Conservation (phyloP, 805 yeast species). For the Ogataea trehaloabstinens region DNA sequence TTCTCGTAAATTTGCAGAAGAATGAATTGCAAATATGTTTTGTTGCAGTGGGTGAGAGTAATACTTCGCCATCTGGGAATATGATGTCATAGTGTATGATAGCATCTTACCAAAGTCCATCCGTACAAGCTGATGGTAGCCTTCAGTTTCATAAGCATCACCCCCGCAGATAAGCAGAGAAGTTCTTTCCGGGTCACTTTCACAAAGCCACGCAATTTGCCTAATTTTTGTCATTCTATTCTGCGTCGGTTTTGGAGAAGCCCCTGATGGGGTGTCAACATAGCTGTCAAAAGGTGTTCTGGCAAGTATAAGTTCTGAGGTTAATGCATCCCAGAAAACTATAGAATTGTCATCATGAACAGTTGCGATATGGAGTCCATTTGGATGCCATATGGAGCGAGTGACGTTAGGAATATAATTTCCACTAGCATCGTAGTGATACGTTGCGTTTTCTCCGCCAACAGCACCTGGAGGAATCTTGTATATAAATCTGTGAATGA, state of each 20-base stretch:
- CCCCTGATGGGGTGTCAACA: conserved; percentile 51
- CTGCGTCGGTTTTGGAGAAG: conserved; percentile 13
- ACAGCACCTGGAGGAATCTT: conserved; percentile 65
- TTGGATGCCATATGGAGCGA: conserved; percentile 84
- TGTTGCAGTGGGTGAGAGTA: conserved; percentile 62
- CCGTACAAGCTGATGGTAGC: conserved; percentile 46
- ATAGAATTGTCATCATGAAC: conserved; percentile 79
- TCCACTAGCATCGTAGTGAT: conserved; percentile 26
- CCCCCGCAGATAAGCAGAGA: conserved; percentile 71
- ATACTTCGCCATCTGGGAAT: conserved; percentile 76
- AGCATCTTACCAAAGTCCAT: conserved; percentile 82
- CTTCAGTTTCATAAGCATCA: conserved; percentile 43
- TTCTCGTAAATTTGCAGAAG: conserved; percentile 40
- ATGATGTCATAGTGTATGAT: conserved; percentile 74
- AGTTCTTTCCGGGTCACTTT: conserved; percentile 76
- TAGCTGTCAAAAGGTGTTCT: conserved; percentile 66
- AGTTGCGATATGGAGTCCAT: conserved; percentile 80
- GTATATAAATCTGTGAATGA: conserved; percentile 58
- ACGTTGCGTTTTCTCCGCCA: conserved; percentile 56
- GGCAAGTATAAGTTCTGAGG: conserved; percentile 72
- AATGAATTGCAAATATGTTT: conserved; percentile 53
- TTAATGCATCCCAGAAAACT: conserved; percentile 89
- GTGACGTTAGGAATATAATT: conserved; percentile 27
- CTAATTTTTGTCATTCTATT: conserved; percentile 42
- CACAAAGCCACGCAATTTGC: conserved; percentile 75